phyloP scores from a whole-genome alignment of 768 basidiomycete genomes.

The Tricholoma saponaceum region DNA sequence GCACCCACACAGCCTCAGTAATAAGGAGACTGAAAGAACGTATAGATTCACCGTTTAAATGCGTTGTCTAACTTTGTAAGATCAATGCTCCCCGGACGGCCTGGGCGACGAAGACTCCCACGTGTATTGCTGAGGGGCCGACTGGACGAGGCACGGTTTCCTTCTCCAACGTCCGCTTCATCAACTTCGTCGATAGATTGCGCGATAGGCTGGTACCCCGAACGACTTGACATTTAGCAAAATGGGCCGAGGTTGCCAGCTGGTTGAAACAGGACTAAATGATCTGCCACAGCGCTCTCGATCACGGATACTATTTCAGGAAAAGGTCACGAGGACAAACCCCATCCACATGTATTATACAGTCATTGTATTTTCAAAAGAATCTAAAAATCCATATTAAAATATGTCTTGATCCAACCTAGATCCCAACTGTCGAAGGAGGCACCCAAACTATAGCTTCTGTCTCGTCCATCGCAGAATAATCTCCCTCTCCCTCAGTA shows the following conservation, averaged over 20 bases:
- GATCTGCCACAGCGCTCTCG: background rate
- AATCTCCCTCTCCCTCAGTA: slow-evolving; percentile 60
- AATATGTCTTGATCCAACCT: too few species aligned
- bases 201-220: slow-evolving; percentile 45
- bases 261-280: background rate
- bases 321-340: background rate
- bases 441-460: slow-evolving; percentile 11
- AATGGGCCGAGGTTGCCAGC: background rate
- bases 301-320: slow-evolving; percentile 2
- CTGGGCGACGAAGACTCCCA: slow-evolving; percentile 29
- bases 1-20: background rate
- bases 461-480: slow-evolving; percentile 28
- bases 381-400: too few species aligned
- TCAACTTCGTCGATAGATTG: slow-evolving; percentile 38
- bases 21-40: background rate
- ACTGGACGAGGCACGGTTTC: slow-evolving; percentile 21
- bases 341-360: too few species aligned
- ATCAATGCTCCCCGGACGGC: slow-evolving; percentile 67
- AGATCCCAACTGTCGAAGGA: too few species aligned
- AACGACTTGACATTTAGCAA: slow-evolving; percentile 28
- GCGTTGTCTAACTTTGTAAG: slow-evolving; percentile 75
- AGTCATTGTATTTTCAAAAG: too few species aligned
- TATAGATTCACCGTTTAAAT: slow-evolving; percentile 62
- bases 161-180: slow-evolving; percentile 35
- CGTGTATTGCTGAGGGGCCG: slow-evolving; percentile 19